Conservation (phyloP, 2,329 filamentous ascomycete species). For the Fusarium abutilonis region DNA sequence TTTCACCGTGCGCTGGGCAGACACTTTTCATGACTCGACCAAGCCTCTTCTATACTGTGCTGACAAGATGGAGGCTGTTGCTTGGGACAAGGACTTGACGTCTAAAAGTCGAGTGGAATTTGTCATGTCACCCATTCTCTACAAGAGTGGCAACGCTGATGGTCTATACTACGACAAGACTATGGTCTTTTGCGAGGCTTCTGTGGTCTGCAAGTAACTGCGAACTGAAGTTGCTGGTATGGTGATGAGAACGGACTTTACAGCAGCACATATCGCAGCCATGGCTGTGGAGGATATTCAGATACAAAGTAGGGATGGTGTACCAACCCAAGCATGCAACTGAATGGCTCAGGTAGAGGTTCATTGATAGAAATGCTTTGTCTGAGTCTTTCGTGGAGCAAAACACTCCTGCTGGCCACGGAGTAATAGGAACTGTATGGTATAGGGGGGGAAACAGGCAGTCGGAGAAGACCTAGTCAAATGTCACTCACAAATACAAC, state of each 20-base stretch:
- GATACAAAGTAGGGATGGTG: neutral
- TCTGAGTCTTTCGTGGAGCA: too few species aligned
- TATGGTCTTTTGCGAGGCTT: slow-evolving; percentile 1
- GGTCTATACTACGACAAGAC: slow-evolving; percentile 5
- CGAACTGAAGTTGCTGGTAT: neutral
- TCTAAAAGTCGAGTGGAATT: neutral
- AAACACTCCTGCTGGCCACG: too few species aligned
- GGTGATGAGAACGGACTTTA: neutral
- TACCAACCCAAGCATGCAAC: too few species aligned
- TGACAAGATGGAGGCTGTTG: neutral
- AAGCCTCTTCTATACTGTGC: neutral
- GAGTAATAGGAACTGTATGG: too few species aligned
- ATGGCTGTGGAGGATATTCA: neutral
- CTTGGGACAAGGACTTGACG: neutral
- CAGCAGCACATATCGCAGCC: neutral
- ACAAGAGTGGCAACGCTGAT: slow-evolving; percentile 9
- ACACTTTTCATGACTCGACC: neutral
- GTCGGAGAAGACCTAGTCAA: too few species aligned
- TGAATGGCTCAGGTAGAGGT: neutral
- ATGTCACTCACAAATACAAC: too few species aligned
- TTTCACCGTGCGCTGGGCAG: neutral
- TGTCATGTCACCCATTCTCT: neutral
- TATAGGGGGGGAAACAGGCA: too few species aligned
- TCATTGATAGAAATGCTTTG: neutral
- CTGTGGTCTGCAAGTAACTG: neutral